These are phyloP conservation scores for Neonectria sp. DNA, from an alignment of 2,329 filamentous ascomycete genomes.

Conservation along the genomic window DNA sequence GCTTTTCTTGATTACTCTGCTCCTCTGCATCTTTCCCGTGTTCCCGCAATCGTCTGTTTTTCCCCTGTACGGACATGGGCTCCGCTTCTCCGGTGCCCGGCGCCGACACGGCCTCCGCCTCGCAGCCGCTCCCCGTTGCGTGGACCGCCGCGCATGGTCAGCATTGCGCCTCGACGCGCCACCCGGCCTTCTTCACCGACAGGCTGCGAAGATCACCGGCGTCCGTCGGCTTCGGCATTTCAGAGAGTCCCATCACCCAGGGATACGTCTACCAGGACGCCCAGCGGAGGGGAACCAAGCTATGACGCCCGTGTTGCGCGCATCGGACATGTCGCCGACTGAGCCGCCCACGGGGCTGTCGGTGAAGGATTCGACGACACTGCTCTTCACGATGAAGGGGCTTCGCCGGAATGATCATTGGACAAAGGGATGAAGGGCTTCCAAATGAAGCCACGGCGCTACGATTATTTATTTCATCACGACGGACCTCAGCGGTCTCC, in stretches of 20 bases:
- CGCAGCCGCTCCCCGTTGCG: conserved; percentile 28
- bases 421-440: not conserved
- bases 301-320: conserved; percentile 50
- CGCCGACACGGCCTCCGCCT: conserved; percentile 23
- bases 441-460: not conserved
- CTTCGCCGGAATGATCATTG: not conserved
- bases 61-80: conserved; percentile 14
- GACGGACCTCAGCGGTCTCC: not conserved
- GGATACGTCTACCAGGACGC: conserved; percentile 73
- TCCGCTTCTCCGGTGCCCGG: conserved; percentile 10
- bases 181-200: conserved; percentile 84
- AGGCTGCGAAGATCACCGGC: conserved; percentile 71
- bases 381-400: not conserved
- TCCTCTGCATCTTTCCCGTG: not conserved
- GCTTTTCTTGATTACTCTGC: not conserved
- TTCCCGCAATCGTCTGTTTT: not conserved
- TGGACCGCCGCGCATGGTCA: conserved; percentile 22
- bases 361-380: conserved; percentile 10
- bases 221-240: conserved; percentile 36
- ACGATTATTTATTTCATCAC: not conserved
- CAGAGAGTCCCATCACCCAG: conserved; percentile 67
- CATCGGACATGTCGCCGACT: conserved; percentile 26
- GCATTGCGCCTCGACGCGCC: conserved; percentile 68
- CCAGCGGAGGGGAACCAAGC: conserved; percentile 49
- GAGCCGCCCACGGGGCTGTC: not conserved